phyloP scores from a whole-genome alignment of 441 rosid species.

The Populus hybrid region DNA sequence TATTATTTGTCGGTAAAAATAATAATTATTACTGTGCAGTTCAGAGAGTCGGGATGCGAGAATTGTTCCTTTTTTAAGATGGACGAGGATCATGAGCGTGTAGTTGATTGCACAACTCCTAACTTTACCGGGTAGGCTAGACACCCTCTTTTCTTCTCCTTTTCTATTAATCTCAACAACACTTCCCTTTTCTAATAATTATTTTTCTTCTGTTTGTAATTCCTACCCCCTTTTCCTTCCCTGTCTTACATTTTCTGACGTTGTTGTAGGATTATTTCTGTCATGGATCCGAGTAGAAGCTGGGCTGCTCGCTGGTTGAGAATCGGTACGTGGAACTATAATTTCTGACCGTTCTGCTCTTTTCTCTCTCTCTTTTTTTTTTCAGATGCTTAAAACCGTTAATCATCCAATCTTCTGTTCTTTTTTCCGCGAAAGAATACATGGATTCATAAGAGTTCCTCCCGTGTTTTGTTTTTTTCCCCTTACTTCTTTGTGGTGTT shows the following conservation, averaged over 20 bases:
- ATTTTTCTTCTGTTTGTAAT: not conserved
- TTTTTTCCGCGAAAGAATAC: not conserved
- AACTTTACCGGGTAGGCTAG: conserved; percentile 71
- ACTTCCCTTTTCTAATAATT: not conserved
- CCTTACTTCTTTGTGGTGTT: too few species aligned
- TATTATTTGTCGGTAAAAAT: too few species aligned
- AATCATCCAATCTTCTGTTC: not conserved
- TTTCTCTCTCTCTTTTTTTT: not conserved
- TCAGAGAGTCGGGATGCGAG: conserved; percentile 91
- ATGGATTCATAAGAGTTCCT: not conserved
- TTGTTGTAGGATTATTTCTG: conserved; percentile 62
- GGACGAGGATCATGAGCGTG: conserved; percentile 84
- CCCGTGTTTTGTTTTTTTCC: not conserved
- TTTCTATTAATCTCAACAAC: not conserved
- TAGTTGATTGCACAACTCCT: conserved; percentile 87
- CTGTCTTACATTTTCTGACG: not conserved
- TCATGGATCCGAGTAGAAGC: conserved; percentile 89
- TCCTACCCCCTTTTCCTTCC: not conserved
- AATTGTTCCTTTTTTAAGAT: conserved; percentile 87
- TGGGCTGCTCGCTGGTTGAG: conserved; percentile 96
- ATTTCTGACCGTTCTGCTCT: not conserved
- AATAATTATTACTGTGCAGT: conserved; percentile 36
- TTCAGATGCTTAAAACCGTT: not conserved
- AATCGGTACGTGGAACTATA: conserved; percentile 48
- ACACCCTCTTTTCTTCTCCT: not conserved